phyloP scores from a whole-genome alignment of 179 eudicot species.

The Drosera spatulata region DNA sequence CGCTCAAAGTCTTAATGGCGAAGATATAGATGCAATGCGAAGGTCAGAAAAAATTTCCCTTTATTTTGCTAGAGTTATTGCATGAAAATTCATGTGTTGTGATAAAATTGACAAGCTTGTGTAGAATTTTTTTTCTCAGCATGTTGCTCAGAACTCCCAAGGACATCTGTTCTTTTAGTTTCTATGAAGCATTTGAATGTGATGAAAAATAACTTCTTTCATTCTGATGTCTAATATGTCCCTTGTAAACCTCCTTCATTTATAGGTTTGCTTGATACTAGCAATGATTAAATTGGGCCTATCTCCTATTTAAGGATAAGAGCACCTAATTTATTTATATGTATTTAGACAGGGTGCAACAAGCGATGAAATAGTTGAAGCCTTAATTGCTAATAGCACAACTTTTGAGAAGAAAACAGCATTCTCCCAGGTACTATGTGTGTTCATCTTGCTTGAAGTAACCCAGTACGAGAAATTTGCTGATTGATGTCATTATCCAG shows the following conservation, averaged over 20 bases:
- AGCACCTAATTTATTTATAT: not conserved
- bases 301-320: no score
- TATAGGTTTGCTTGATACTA: no score
- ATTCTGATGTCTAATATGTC: no score
- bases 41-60: conserved; percentile 32
- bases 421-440: conserved; percentile 73
- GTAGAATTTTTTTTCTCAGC: no score
- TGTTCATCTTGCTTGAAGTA: conserved; percentile 1
- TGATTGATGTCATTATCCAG: conserved; percentile 34
- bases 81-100: not conserved
- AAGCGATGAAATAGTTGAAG: conserved; percentile 84
- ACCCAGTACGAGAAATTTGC: not conserved
- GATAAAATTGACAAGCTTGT: no score
- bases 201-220: no score
- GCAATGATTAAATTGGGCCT: no score
- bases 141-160: no score
- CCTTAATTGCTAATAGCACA: conserved; percentile 87
- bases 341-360: conserved; percentile 65
- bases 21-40: conserved; percentile 73
- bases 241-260: no score
- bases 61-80: not conserved
- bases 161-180: no score
- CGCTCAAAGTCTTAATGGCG: conserved; percentile 88
- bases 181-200: no score
- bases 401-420: conserved; percentile 91